These are phyloP conservation scores for Xylaria sp. DNA, from an alignment of 2,329 filamentous ascomycete species.

Conservation along the genomic window DNA sequence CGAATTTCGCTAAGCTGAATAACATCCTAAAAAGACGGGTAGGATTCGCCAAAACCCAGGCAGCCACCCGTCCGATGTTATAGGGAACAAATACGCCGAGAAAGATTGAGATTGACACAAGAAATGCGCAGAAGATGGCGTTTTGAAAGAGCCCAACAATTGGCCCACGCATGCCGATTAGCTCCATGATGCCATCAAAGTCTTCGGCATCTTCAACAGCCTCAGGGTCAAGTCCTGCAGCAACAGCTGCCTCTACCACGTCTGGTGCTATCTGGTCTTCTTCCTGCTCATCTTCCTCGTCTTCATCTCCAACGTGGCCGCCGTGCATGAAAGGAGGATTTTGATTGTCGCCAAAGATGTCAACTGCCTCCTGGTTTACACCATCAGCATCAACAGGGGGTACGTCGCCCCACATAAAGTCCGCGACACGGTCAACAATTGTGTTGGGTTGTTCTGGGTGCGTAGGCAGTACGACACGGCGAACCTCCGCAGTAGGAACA, in stretches of 20 bases:
- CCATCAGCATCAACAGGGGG: slow-evolving; percentile 52
- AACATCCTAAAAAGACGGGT: slow-evolving; percentile 77
- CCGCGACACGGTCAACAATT: slow-evolving; percentile 58
- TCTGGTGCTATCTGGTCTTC: slow-evolving; percentile 62
- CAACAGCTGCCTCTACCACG: slow-evolving; percentile 71
- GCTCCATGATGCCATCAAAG: slow-evolving; percentile 93
- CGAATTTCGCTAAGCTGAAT: slow-evolving; percentile 78
- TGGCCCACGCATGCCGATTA: slow-evolving; percentile 95
- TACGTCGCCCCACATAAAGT: slow-evolving; percentile 72
- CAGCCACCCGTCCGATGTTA: slow-evolving; percentile 84
- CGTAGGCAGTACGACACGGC: slow-evolving; percentile 19
- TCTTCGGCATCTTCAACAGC: slow-evolving; percentile 90
- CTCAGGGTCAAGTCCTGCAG: slow-evolving; percentile 76
- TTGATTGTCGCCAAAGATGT: slow-evolving; percentile 63
- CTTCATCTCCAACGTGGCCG: slow-evolving; percentile 47
- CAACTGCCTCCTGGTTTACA: slow-evolving; percentile 65
- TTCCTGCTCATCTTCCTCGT: slow-evolving; percentile 45
- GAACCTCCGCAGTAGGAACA: slow-evolving; percentile 19
- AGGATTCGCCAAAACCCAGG: slow-evolving; percentile 83
- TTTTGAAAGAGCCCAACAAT: slow-evolving; percentile 92
- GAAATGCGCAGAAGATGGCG: slow-evolving; percentile 89
- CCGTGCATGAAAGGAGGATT: slow-evolving; percentile 54
- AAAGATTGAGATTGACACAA: slow-evolving; percentile 88
- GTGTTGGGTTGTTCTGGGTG: slow-evolving; percentile 49
- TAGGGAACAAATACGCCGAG: slow-evolving; percentile 91